phyloP scores from a whole-genome alignment of 176 grass and related monocot genomes.

The Oryza glumipatula region DNA sequence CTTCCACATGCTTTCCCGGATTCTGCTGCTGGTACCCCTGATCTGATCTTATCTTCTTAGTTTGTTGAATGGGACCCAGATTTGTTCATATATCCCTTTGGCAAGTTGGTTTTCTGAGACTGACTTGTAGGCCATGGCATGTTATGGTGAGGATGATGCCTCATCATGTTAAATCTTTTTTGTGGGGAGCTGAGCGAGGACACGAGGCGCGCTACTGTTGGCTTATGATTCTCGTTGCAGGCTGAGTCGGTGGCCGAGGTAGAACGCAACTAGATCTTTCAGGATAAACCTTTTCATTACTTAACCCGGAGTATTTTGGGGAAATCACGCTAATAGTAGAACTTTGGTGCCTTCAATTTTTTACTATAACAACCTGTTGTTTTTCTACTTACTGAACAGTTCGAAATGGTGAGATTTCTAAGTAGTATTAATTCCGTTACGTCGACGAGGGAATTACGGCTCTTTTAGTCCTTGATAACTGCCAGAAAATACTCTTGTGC shows the following conservation, averaged over 20 bases:
- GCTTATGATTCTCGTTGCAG: background rate
- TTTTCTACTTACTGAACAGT: background rate
- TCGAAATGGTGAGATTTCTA: background rate
- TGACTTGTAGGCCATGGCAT: slow-evolving; percentile 8
- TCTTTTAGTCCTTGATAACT: slow-evolving; percentile 2
- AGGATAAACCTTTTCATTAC: background rate
- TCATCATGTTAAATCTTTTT: slow-evolving; percentile 5
- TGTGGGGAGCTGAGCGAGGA: background rate
- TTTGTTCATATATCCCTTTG: slow-evolving; percentile 24
- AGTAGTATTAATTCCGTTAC: background rate
- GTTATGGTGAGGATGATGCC: slow-evolving; percentile 4
- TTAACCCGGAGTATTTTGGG: background rate
- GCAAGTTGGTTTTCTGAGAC: slow-evolving; percentile 10
- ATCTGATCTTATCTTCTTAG: slow-evolving; percentile 52
- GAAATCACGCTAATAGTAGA: background rate
- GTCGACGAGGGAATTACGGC: background rate
- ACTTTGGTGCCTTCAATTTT: background rate
- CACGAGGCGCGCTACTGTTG: slow-evolving; percentile 35
- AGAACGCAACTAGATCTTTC: slow-evolving; percentile 12
- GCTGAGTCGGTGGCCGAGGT: slow-evolving; percentile 19
- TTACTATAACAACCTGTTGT: background rate
- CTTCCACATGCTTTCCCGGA: slow-evolving; percentile 53
- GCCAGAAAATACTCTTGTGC: background rate
- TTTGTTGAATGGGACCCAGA: slow-evolving; percentile 34
- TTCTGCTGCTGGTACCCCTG: slow-evolving; percentile 45